A percentile compares a stretch with the other conserved stretches of the same genome.
These are phyloP conservation scores for Dillenia turbinata DNA, from an alignment of 164 flowering plant genomes.

Conservation along the genomic window DNA sequence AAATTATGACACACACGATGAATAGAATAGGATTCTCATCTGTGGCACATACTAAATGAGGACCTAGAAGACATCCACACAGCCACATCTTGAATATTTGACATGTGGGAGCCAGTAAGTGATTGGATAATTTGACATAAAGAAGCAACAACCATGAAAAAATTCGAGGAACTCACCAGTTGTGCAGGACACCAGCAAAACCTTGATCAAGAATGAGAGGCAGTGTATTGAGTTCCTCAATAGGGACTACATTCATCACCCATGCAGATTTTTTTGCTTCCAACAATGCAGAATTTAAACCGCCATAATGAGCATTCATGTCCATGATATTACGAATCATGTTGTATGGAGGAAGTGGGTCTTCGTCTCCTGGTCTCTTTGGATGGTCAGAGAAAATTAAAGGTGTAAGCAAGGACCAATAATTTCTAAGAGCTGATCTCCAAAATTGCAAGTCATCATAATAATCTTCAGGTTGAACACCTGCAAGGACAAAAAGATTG, in stretches of 20 bases:
- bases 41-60: too few relatives aligned
- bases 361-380: slow-evolving; percentile 97
- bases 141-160: background rate
- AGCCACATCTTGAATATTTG: too few relatives aligned
- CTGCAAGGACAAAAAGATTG: slow-evolving; percentile 38
- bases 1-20: too few relatives aligned
- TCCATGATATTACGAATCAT: slow-evolving; percentile 98
- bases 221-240: slow-evolving; percentile 58
- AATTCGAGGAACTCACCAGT: slow-evolving; percentile 52
- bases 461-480: slow-evolving; percentile 67
- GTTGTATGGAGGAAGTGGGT: slow-evolving; percentile 92
- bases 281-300: slow-evolving; percentile 79
- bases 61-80: too few relatives aligned
- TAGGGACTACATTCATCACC: slow-evolving; percentile 97
- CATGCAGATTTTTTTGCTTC: slow-evolving; percentile 73
- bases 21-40: too few relatives aligned
- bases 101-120: too few relatives aligned
- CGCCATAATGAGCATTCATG: slow-evolving; percentile 94
- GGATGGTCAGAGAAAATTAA: slow-evolving; percentile 98
- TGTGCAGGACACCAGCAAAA: slow-evolving; percentile 83
- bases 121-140: too few relatives aligned
- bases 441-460: slow-evolving; percentile 59
- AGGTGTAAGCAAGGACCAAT: slow-evolving; percentile 96
- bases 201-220: slow-evolving; percentile 84
- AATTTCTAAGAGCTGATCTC: slow-evolving; percentile 68